phyloP scores from a whole-genome alignment of 371 early-diverging fungal species.

The Batrachochytrium dendrobatidis region DNA sequence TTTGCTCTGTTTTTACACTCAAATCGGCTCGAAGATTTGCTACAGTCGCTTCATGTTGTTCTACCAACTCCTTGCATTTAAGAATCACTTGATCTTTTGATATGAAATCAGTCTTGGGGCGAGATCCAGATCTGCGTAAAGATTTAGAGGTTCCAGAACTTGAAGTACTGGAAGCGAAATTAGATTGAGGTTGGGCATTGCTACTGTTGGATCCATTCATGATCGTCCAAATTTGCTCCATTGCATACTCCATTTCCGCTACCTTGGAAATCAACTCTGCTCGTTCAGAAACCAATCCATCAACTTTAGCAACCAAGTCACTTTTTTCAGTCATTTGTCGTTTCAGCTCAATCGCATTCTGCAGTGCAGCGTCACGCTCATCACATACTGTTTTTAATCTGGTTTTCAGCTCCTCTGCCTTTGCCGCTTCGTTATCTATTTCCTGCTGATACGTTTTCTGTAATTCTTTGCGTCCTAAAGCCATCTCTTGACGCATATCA shows the following conservation, averaged over 20 bases:
- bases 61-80: background rate
- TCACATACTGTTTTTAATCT: conserved; percentile 1
- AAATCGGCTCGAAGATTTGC: background rate
- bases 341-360: background rate
- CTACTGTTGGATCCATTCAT: too few relatives aligned
- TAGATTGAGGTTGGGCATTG: too few relatives aligned
- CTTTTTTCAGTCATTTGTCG: background rate
- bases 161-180: too few relatives aligned
- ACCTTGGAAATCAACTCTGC: too few relatives aligned
- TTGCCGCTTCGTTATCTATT: background rate
- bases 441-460: conserved; percentile 4
- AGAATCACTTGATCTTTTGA: background rate
- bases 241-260: too few relatives aligned
- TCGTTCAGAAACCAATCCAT: background rate
- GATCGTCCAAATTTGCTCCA: too few relatives aligned
- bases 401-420: background rate
- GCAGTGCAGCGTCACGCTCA: conserved; percentile 6
- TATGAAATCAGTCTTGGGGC: too few relatives aligned
- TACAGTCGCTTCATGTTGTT: background rate
- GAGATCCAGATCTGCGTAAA: too few relatives aligned
- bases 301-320: background rate
- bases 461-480: conserved; percentile 3
- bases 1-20: background rate
- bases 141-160: too few relatives aligned
- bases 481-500: conserved; percentile 19